A percentile compares a stretch with the other conserved stretches of the same genome.
phyloP scores from a whole-genome alignment of 2,329 filamentous ascomycete species.

The Aspergillus eucalypticola region DNA sequence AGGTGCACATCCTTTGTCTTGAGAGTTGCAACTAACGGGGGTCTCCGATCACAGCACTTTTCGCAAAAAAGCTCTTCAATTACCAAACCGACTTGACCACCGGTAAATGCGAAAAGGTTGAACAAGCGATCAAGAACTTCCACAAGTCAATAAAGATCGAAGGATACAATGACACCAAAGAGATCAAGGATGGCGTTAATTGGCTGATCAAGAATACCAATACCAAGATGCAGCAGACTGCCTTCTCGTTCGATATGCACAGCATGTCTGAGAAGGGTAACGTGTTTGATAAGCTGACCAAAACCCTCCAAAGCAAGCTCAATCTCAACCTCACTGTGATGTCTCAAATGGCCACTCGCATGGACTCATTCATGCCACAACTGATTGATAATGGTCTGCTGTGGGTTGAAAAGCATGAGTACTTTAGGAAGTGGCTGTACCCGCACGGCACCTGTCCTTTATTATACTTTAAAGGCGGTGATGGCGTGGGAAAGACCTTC shows the following conservation, averaged over 20 bases:
- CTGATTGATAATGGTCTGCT: neutral
- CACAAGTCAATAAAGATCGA: neutral
- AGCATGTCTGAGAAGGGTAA: neutral
- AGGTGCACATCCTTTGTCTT: neutral
- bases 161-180: neutral
- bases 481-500: neutral
- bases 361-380: neutral
- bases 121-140: neutral
- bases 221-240: neutral
- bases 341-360: neutral
- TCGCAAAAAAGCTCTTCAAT: neutral
- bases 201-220: constrained; percentile 2
- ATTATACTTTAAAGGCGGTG: neutral
- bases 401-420: neutral
- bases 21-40: neutral
- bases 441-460: neutral
- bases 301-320: neutral
- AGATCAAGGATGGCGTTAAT: neutral
- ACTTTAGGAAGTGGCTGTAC: neutral
- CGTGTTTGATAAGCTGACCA: neutral
- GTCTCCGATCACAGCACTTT: neutral
- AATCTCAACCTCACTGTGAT: neutral
- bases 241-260: neutral
- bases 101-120: neutral
- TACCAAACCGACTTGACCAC: neutral